These are phyloP conservation scores for Fomitopsis palustris DNA, from an alignment of 1,284 basidiomycete genomes.

Conservation along the genomic window DNA sequence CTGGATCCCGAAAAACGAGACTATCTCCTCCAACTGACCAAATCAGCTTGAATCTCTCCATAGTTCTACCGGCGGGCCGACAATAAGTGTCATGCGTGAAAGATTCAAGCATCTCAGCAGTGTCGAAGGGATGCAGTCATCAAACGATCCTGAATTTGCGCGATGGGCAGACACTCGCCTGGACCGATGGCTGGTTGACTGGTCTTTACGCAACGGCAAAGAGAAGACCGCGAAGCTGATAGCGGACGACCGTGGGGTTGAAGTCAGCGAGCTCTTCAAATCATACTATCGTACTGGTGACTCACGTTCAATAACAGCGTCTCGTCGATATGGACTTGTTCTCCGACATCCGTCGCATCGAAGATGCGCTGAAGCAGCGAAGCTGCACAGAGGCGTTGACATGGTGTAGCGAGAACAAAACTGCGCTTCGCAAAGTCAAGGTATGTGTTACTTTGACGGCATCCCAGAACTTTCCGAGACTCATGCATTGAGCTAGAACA, in stretches of 20 bases:
- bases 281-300: not conserved
- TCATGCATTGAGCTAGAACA: conserved; percentile 53
- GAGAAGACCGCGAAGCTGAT: conserved; percentile 67
- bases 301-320: conserved; percentile 39
- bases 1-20: conserved; percentile 48
- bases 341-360: conserved; percentile 82
- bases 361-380: conserved; percentile 71
- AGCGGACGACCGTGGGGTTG: conserved; percentile 67
- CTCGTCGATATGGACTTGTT: conserved; percentile 92
- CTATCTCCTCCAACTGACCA: conserved; percentile 2
- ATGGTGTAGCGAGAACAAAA: conserved; percentile 98
- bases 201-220: conserved; percentile 77
- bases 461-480: too few species aligned
- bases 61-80: conserved; percentile 58
- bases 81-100: conserved; percentile 68
- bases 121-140: conserved; percentile 52
- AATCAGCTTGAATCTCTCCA: conserved; percentile 68
- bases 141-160: conserved; percentile 55
- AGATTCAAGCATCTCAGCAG: conserved; percentile 65
- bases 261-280: conserved; percentile 42
- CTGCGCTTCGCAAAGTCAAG: conserved; percentile 87
- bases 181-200: conserved; percentile 91
- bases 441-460: conserved; percentile 35
- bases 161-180: conserved; percentile 80
- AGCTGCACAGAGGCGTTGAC: conserved; percentile 85